Evolutionary conservation across 2,329 filamentous ascomycete genomes (phyloP), one percentile per base, ranked within the genome.

Genomic region (Diplocarpon mali): DNA sequence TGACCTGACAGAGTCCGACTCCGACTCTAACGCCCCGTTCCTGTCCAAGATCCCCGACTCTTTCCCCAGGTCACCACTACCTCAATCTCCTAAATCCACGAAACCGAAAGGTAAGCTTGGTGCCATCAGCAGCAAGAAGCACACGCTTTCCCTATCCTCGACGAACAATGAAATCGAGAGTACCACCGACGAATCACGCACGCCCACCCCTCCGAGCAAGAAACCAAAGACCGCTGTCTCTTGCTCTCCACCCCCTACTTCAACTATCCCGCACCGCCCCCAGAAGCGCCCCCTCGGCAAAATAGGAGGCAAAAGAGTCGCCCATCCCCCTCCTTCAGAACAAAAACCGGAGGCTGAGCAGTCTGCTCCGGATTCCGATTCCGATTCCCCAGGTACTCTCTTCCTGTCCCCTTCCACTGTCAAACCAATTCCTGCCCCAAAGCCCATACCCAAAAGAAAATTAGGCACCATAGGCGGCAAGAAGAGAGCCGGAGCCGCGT

Each of bases 21-120:
- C 59, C 38, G 44, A 45, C 6, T 39, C 50, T 62, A 12, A 59
- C 39, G 55, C 35, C 6, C 48, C 53, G 7, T 58, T 59, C 13
- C 59, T 28, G 1, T 56, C 57, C 6, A 54, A 50, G 36, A 47
- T 61, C 8, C 52, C 54, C 11, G 56, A 61, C 32, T 60, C 53
- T 38, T 54, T 57, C 11, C 52, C 54, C 4, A 20, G 40, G 13
- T 54, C 55, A 9, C 53, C 48, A 38, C 46, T 47, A 14, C 43
- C 40, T 12, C 17, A 38, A 8, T 42, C 35, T 7, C 43, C 44
- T 17, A 30, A 38, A 20, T 38, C 29, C 14, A 17, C 41, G 3
- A 20, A 37, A 13, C 37, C 38, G 9, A 32, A 14, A 32, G 9
- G 30, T 3, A 32, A 32, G 9, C 30, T 32, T 14, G 30, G 30